Evolutionary conservation across 441 rosid species (phyloP), one percentile per base, ranked within the genome.

Genomic region (Pelargonium fulgidum): DNA sequence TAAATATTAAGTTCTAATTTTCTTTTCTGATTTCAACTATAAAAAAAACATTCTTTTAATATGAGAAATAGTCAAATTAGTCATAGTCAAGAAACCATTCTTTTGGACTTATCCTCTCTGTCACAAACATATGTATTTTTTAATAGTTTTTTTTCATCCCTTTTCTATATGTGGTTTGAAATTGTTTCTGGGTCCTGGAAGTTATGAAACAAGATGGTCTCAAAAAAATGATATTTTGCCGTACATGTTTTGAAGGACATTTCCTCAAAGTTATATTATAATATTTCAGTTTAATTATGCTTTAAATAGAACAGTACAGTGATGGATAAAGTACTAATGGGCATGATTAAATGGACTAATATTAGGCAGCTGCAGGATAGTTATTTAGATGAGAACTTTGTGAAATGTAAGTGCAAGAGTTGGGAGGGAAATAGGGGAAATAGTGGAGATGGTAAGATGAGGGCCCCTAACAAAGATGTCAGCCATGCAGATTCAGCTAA

Each of bases 1-100:
- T 88, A 78, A 75, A 70, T 62, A 9, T 68, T 47, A 22, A 2
- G 24, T 69, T 36, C 66, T 22, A 29, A 14, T 56, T 65, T 41
- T 7, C 8, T 12, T 45, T 39, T 42, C 6, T 22, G 62, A 1
- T n/a, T n/a, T n/a, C n/a, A n/a, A n/a, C n/a, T n/a, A n/a, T n/a
- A n/a, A n/a, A n/a, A n/a, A n/a, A n/a, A n/a, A n/a, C n/a, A n/a
- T n/a, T 24, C 29, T 24, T 24, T 24, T 24, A 24, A 24, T 24
- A 24, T 24, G 29, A 24, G 2, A 24, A 24, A 24, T 24, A 24
- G 29, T 24, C 29, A 24, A 24, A 24, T 24, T 24, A 24, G 29
- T 24, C 1, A 24, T 24, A 24, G 29, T 24, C 29, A 24, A 24
- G 2, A 24, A 24, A 24, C 29, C 29, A 24, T 24, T 24, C 2